phyloP scores from a whole-genome alignment of 164 flowering plant species.

The Magnolia sinica region DNA sequence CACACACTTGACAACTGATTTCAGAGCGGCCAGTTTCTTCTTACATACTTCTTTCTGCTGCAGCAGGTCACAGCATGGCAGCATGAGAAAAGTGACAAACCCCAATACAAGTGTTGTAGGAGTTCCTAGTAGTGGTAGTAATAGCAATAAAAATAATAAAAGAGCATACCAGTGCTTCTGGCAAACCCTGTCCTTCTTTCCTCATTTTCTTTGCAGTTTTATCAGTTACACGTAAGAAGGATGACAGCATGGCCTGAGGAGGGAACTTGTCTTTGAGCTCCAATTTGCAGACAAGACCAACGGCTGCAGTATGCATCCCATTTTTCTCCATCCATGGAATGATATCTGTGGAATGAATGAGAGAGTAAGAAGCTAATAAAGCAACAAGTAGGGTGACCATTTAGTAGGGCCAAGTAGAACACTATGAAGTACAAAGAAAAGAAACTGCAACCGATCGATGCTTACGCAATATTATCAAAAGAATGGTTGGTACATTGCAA shows the following conservation, averaged over 20 bases:
- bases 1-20: conserved; percentile 34
- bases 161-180: neutral
- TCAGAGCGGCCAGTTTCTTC: conserved; percentile 39
- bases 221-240: neutral
- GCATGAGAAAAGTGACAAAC: neutral
- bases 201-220: conserved; percentile 1
- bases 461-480: neutral
- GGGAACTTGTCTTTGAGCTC: conserved; percentile 45
- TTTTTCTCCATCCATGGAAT: conserved; percentile 36
- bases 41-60: conserved; percentile 40
- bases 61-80: neutral
- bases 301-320: conserved; percentile 38
- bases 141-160: neutral
- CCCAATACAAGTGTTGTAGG: neutral
- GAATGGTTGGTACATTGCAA: neutral
- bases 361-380: neutral
- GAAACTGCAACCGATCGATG: neutral
- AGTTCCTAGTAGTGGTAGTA: neutral
- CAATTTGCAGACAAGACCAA: conserved; percentile 33
- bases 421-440: neutral
- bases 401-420: too few relatives aligned
- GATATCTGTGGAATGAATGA: conserved; percentile 28
- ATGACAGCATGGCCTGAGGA: conserved; percentile 29
- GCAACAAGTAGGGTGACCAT: too few relatives aligned
- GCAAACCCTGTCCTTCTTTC: neutral